phyloP scores from a whole-genome alignment of 331 rosid genomes.

The Prunus yedoensis region DNA sequence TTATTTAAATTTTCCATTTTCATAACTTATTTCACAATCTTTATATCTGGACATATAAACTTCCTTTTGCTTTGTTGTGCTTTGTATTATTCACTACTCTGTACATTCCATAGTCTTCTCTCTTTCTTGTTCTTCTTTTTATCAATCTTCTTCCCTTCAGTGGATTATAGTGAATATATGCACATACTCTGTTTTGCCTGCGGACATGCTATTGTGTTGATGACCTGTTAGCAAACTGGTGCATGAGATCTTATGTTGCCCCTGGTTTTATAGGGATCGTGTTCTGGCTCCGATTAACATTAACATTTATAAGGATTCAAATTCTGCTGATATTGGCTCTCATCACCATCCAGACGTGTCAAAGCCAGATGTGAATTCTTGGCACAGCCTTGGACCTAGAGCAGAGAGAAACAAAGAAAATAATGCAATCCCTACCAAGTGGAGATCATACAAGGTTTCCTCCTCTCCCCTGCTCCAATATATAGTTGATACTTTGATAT shows the following conservation, averaged over 20 bases:
- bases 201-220: not conserved
- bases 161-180: not conserved
- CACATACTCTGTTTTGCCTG: not conserved
- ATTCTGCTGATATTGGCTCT: constrained; percentile 23
- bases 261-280: constrained; percentile 36
- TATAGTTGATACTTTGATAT: not conserved
- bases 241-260: not conserved
- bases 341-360: constrained; percentile 40
- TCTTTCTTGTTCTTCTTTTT: not conserved
- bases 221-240: not conserved
- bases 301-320: constrained; percentile 67
- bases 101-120: not conserved
- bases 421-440: constrained; percentile 65
- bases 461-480: not conserved
- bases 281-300: constrained; percentile 50
- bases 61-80: not conserved
- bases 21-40: not conserved
- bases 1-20: not conserved
- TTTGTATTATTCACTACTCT: not conserved
- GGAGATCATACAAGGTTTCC: constrained; percentile 75
- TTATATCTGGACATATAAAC: not conserved
- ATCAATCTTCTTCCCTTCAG: not conserved
- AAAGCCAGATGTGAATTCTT: constrained; percentile 42
- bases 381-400: constrained; percentile 72
- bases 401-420: constrained; percentile 93